phyloP scores from a whole-genome alignment of 2,329 filamentous ascomycete species.

The Colletotrichum sp. region DNA sequence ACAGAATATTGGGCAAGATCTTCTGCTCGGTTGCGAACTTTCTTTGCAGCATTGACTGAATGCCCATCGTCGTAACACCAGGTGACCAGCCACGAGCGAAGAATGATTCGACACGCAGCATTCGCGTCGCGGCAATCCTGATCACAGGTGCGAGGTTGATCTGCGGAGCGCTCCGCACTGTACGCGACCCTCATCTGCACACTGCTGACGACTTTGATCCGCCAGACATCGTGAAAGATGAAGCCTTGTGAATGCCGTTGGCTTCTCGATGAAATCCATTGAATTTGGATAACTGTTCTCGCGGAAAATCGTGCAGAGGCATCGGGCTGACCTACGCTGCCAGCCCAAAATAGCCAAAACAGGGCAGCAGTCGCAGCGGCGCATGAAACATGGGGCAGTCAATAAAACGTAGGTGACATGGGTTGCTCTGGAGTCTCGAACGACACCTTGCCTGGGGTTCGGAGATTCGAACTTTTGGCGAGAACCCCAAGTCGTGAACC shows the following conservation, averaged over 20 bases:
- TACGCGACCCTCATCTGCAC: not conserved
- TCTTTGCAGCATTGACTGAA: not conserved
- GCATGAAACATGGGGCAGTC: slow-evolving; percentile 11
- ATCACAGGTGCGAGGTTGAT: not conserved
- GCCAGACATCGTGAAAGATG: not conserved
- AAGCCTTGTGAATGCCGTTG: not conserved
- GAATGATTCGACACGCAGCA: not conserved
- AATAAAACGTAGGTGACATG: slow-evolving; percentile 1
- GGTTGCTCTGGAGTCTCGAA: slow-evolving; percentile 7
- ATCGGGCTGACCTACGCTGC: not conserved
- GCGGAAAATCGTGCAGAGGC: not conserved
- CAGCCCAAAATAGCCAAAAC: slow-evolving; percentile 8
- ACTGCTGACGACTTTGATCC: not conserved
- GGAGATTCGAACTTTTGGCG: slow-evolving; percentile 15
- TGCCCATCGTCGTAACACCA: not conserved
- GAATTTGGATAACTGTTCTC: not conserved
- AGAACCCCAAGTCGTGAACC: not conserved
- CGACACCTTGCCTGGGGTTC: not conserved
- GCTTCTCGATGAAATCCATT: not conserved
- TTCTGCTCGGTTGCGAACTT: not conserved
- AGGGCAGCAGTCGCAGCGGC: not conserved
- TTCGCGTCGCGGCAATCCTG: not conserved
- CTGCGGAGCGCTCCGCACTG: not conserved
- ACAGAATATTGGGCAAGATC: not conserved
- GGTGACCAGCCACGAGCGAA: not conserved